Evolutionary conservation across 441 rosid species (phyloP), one percentile per base, ranked within the genome.

Genomic region (Dalechampia spathulata): DNA sequence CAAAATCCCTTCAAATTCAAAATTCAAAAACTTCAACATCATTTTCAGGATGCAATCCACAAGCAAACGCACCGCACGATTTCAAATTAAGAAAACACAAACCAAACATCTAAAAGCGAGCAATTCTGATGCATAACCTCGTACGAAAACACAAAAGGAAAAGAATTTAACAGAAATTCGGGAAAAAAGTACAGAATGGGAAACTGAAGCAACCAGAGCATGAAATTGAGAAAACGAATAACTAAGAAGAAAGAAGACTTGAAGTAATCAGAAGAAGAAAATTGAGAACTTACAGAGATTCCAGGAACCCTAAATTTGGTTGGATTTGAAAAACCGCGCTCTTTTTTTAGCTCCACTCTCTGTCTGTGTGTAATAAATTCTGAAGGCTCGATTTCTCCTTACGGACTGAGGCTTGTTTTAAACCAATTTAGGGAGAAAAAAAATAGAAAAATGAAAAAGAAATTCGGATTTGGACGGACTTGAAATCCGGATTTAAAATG

Each of bases 401-500:
- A 67, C n/a, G n/a, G n/a, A n/a, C n/a, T n/a, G n/a, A n/a, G n/a
- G n/a, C n/a, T n/a, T n/a, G n/a, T n/a, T n/a, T n/a, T n/a, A n/a
- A n/a, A n/a, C n/a, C n/a, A n/a, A n/a, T 64, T 3, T 16, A 12
- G 19, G 8, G 34, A 3, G 34, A 30, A 39, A 39, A n/a, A 6
- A 36, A 23, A 11, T 16, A 58, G 1, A 17, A 26, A 2, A 44
- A 26, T 14, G 9, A 30, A 30, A 30, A 30, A 3, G 8, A 30
- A 30, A 30, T 30, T 4, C 5, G 34, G 8, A 30, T 30, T 63
- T 60, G 10, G 25, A 15, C 92, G 94, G 90, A 89, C 74, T 76
- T 72, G 75, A 80, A 82, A 77, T 61, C 69, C 83, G 78, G 86
- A 77, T 71, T 83, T 85, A 55, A 85, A 80, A 78, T 63, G 71